phyloP scores from a whole-genome alignment of 176 grass and related monocot genomes.

The Eleusine indica region DNA sequence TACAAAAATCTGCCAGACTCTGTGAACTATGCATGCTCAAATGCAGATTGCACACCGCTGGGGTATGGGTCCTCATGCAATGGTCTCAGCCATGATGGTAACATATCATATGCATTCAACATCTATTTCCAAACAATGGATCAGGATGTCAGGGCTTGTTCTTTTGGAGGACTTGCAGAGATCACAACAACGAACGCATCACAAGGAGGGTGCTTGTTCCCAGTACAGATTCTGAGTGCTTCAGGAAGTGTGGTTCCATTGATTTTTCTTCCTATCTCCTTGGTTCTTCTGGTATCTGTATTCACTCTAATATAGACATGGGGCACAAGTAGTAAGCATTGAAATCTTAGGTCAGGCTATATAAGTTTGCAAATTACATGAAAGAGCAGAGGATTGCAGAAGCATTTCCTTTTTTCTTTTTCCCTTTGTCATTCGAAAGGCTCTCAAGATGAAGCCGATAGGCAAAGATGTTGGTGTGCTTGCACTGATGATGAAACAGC shows the following conservation, averaged over 20 bases:
- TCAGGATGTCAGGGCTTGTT: conserved; percentile 63
- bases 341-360: conserved; percentile 41
- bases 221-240: conserved; percentile 57
- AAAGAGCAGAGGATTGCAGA: neutral
- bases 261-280: conserved; percentile 35
- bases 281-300: conserved; percentile 46
- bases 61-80: conserved; percentile 70
- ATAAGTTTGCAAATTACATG: conserved; percentile 11
- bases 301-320: conserved; percentile 36
- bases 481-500: conserved; percentile 14
- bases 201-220: conserved; percentile 57
- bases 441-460: neutral
- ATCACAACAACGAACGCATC: conserved; percentile 47
- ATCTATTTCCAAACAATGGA: conserved; percentile 73
- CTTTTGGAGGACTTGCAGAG: conserved; percentile 59
- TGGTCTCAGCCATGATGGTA: conserved; percentile 58
- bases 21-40: conserved; percentile 67
- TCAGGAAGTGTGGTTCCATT: conserved; percentile 29
- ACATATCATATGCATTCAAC: conserved; percentile 70
- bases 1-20: conserved; percentile 54
- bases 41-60: conserved; percentile 72
- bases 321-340: conserved; percentile 16
- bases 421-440: conserved; percentile 26
- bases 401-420: neutral
- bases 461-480: neutral